Base-by-base conservation (phyloP, 257 asterid genomes). In the Coffea eugenioides region DNA sequence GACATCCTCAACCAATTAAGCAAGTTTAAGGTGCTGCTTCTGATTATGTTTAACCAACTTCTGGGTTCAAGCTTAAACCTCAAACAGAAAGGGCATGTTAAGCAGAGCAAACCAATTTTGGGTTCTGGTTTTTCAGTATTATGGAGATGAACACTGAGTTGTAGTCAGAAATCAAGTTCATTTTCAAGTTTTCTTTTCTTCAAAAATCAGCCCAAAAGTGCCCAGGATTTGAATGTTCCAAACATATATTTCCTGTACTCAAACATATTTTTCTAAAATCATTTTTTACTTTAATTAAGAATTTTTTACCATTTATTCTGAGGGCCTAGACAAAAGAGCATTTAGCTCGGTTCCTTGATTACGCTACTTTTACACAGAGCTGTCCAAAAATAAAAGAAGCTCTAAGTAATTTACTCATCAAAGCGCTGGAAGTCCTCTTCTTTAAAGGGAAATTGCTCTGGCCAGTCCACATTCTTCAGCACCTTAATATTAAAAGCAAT, bases 341-440 rank as follows among this genome's bases (percentile, higher is more conserved):
- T 51, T 51, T 2, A 10, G 56, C 3, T 51, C 15, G 3, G 14
- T 51, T 51, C 15, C 15, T 8, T 51, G 56, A 0, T 51, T 51
- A 0, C 3, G 15, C 15, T 51, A 10, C 15, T 48, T 48, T 3
- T 48, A 48, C 7, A 48, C 10, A 6, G 13, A 48, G 12, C 52
- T 48, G 12, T 48, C 52, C 51, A 27, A 45, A 71, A 65, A 80
- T 27, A 21, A 67, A 75, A 69, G 14, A 41, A 52, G 57, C 34
- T 23, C 27, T 23, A 80, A 84, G 73, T 78, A 62, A 74, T 74
- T 80, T 89, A 95, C 99, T 92, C 99, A 75, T 95, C 99, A 86
- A 83, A 95, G 39, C 99, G 95, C 90, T 85, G 95, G 84, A 95
- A 95, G 85, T 95, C 97, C 89, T 92, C 98, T 23, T 87, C 96